These are phyloP conservation scores for Bombardia bombarda DNA, from an alignment of 495 filamentous ascomycete genomes.

Conservation along the genomic window DNA sequence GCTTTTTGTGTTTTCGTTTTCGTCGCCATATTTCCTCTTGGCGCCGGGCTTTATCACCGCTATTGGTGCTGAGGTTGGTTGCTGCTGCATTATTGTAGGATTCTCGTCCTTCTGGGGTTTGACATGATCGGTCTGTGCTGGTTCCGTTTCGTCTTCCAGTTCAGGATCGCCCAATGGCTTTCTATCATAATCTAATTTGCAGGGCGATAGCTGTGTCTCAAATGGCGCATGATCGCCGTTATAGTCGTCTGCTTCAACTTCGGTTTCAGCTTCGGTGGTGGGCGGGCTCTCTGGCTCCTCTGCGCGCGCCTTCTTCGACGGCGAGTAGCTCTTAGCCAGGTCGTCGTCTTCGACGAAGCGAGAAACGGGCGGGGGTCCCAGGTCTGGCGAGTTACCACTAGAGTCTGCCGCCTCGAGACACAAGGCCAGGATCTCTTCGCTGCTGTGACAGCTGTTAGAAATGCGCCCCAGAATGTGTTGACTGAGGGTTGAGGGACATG, in stretches of 20 bases:
- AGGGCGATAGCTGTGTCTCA: slow-evolving; percentile 1
- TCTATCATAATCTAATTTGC: slow-evolving; percentile 13
- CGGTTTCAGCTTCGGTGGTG: too few species aligned
- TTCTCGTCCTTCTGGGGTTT: slow-evolving; percentile 6
- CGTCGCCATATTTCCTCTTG: slow-evolving; percentile 28
- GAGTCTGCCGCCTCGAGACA: slow-evolving; percentile 38
- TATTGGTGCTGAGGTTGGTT: neutral
- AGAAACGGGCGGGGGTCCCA: slow-evolving; percentile 58
- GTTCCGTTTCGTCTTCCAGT: slow-evolving; percentile 5
- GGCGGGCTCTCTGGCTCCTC: slow-evolving; percentile 12
- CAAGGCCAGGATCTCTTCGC: slow-evolving; percentile 40
- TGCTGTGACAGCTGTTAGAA: slow-evolving; percentile 15
- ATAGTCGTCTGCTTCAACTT: slow-evolving; percentile 12
- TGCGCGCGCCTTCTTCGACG: slow-evolving; percentile 11
- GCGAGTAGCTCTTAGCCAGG: slow-evolving; percentile 47
- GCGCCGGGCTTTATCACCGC: slow-evolving; percentile 16
- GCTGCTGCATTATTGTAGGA: neutral
- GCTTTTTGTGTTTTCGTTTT: slow-evolving; percentile 12
- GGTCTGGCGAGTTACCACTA: slow-evolving; percentile 51
- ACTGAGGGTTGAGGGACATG: neutral
- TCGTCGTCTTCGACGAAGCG: slow-evolving; percentile 57
- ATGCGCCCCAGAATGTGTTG: neutral
- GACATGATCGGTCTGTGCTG: neutral
- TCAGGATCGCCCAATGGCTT: slow-evolving; percentile 12
- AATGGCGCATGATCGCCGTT: slow-evolving; percentile 1